phyloP scores from a whole-genome alignment of 345 rosid species.

The Viola odorata region DNA sequence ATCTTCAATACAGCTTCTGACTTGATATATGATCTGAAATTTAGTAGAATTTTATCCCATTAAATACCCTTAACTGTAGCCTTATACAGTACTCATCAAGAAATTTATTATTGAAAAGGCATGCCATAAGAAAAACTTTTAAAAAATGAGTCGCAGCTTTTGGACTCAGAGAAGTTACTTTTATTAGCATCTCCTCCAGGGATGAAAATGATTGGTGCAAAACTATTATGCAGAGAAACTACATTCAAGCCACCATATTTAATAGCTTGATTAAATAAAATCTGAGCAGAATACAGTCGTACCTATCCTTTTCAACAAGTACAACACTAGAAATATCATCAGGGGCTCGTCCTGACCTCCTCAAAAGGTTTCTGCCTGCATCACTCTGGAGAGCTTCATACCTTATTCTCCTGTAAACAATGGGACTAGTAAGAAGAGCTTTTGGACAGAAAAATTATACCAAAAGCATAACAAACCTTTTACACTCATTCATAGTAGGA shows the following conservation, averaged over 20 bases:
- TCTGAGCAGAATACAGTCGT: not conserved
- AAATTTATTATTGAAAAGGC: not conserved
- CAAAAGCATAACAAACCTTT: too few relatives aligned
- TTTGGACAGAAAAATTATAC: not conserved
- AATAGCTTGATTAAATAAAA: too few relatives aligned
- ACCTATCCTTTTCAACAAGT: slow-evolving; percentile 76
- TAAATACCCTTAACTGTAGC: not conserved
- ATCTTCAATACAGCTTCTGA: slow-evolving; percentile 86
- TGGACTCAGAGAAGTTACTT: too few relatives aligned
- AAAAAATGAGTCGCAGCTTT: too few relatives aligned
- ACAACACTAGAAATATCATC: slow-evolving; percentile 94
- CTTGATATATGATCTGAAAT: slow-evolving; percentile 68
- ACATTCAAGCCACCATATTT: not conserved
- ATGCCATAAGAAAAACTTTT: not conserved
- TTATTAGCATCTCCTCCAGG: too few relatives aligned
- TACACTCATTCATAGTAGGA: not conserved
- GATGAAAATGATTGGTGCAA: too few relatives aligned
- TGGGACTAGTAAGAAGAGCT: not conserved
- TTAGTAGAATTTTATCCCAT: not conserved
- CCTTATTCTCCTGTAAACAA: slow-evolving; percentile 55
- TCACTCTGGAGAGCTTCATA: slow-evolving; percentile 88
- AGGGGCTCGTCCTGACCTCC: slow-evolving; percentile 89
- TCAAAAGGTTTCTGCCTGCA: slow-evolving; percentile 62
- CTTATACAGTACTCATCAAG: not conserved
- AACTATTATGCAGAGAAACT: too few relatives aligned